Evolutionary conservation across 371 early-diverging fungal species (phyloP).

Genomic region (Apophysomyces elegans): DNA sequence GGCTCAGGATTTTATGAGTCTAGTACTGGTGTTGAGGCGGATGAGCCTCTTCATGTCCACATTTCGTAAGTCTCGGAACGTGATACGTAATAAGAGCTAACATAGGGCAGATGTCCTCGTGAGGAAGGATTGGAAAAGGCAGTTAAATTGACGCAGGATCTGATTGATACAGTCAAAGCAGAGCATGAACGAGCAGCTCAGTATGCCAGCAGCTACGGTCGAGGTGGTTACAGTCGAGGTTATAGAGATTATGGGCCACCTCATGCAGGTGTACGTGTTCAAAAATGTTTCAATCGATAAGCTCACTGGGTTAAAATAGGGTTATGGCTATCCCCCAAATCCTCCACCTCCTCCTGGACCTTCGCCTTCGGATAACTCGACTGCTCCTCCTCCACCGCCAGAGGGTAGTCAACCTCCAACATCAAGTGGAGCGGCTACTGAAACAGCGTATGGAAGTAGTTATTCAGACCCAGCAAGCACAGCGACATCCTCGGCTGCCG

Average conservation of each 20-base stretch:
- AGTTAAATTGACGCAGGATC: slow-evolving; percentile 69
- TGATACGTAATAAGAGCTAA: background rate
- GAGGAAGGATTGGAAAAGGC: slow-evolving; percentile 78
- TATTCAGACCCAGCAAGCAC: slow-evolving; percentile 12
- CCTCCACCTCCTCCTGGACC: slow-evolving; percentile 19
- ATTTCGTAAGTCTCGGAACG: slow-evolving; percentile 65
- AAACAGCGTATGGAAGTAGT: slow-evolving; percentile 15
- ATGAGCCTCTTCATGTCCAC: slow-evolving; percentile 83
- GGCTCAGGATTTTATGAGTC: slow-evolving; percentile 85
- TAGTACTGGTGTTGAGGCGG: slow-evolving; percentile 67
- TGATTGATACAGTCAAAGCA: slow-evolving; percentile 74
- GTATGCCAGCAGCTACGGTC: slow-evolving; percentile 27
- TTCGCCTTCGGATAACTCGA: slow-evolving; percentile 9
- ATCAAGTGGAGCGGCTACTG: slow-evolving; percentile 19
- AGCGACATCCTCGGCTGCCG: slow-evolving; percentile 8
- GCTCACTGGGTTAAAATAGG: slow-evolving; percentile 2
- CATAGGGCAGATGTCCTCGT: slow-evolving; percentile 51
- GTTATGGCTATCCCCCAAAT: slow-evolving; percentile 18
- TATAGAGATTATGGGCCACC: slow-evolving; percentile 23
- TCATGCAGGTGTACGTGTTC: background rate
- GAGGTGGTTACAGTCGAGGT: slow-evolving; percentile 35
- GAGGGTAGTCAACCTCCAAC: slow-evolving; percentile 14
- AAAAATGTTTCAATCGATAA: background rate
- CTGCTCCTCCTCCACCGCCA: slow-evolving; percentile 12
- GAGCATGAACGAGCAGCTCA: slow-evolving; percentile 70